Base-by-base conservation (phyloP, 768 basidiomycete genomes). In the Suillus alpinus region DNA sequence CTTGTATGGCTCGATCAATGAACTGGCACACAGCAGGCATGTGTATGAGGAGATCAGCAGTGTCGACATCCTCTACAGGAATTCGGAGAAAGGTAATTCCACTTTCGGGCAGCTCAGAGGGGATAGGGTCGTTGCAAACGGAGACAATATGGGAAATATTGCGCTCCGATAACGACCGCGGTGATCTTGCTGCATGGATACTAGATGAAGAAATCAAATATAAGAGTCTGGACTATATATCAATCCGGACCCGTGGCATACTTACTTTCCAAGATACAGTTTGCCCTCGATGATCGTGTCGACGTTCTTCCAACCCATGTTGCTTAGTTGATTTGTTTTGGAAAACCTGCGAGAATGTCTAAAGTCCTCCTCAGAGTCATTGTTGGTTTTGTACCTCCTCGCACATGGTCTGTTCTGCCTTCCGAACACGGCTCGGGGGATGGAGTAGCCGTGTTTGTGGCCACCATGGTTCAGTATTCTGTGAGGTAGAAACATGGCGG, bases 71-170 rank as follows among this genome's bases (percentile, higher is more conserved):
- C 65, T 87, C 83, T 34, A 89, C 82, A 59, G 82, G 78, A 67
- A 93, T 86, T 60, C 88, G 86, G 75, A 87, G 77, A 71, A 92
- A 91, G 51, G 72, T 73, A 56, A 88, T 80, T 23, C 88, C 88
- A 62, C 87, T 89, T 67, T 85, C 83, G 26, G 87, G 86, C 31
- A 83, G 71, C 64, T 91, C 89, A 51, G 87, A 84, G 47, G 88
- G 88, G 55, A 90, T 88, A 6, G 80, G 78, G 58, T 93, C 91
- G 39, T 76, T 72, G 68, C 91, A 92, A 58, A 91, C 89, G 50
- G 90, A 92, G 18, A 93, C 71, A 56, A 92, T 85, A 73, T 93
- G 91, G 6, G 89, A 90, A 62, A 93, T 88, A 62, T 84, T 83
- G 65, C 86, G 85, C 72, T 91, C 89, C 55, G 84, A 80, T 73